Base-by-base conservation (phyloP, 768 basidiomycete species). In the Tremella fuciformis region DNA sequence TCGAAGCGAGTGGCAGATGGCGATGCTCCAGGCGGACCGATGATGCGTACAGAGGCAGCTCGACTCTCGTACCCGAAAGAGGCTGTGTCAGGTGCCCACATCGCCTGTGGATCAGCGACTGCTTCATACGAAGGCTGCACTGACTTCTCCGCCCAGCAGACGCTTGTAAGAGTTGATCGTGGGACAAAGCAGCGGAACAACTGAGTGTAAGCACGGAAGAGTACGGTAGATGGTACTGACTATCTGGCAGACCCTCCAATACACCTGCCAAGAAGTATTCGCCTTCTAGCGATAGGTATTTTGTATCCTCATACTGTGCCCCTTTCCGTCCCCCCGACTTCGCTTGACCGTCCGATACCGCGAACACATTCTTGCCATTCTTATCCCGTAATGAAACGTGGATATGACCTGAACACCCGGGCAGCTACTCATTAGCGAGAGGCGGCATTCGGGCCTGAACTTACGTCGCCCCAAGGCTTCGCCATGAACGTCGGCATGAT, bases 81-180 rank as follows among this genome's bases (percentile, higher is more conserved):
- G 16, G 90, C 83, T 2, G 90, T 85, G 67, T 91, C 93, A 0
- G 91, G 91, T 4, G 91, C 91, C 89, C 90, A 96, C 80, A 88
- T 92, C 3, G 87, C 75, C 78, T 79, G 52, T 19, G 1, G 38
- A 46, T 57, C 25, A 57, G 55, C 59, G n/a, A 3, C 19, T 19
- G 21, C 25, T 21, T 13, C 26, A 2, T 41, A 4, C 13, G 0
- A 50, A 19, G 37, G 21, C 9, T 46, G n/a, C 34, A 50, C 71
- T 51, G 49, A 76, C 86, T 74, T 92, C 91, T 13, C 92, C 92
- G 18, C 89, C 92, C 18, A 90, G 86, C 8, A 99, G 84, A 15
- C 96, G 89, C 74, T 98, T 99, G 80, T 99, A 99, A 8, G 94
- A 92, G 70, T 94, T 94, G 78, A 96, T 87, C 0, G 89, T 94